A percentile compares a stretch with the other conserved stretches of the same genome.
Evolutionary conservation across 2,329 filamentous ascomycete species (phyloP).

Genomic region (Trichothecium sympodiale): DNA sequence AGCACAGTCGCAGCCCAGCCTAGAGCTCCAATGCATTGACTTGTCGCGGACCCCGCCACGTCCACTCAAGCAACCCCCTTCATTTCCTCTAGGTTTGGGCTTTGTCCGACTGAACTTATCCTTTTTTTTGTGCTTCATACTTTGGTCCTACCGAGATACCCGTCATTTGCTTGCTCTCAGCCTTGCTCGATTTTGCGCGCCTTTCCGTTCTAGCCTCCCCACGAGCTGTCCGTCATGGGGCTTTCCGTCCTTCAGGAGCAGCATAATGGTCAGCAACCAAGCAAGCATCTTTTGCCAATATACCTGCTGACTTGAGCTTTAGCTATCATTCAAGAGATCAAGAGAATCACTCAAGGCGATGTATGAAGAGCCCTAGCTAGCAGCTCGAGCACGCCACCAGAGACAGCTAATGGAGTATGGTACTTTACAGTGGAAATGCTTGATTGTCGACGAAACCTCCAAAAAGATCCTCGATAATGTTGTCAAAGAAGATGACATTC

Average conservation of each 20-base stretch:
- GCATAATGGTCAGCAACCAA: constrained; percentile 31
- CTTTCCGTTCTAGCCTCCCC: no score
- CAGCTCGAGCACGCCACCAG: not conserved
- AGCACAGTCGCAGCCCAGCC: no score
- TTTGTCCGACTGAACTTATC: no score
- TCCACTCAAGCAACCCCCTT: no score
- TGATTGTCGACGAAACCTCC: constrained; percentile 77
- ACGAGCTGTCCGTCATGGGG: constrained; percentile 52
- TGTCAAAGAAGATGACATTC: constrained; percentile 89
- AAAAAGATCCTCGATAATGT: constrained; percentile 83
- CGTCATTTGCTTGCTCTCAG: no score
- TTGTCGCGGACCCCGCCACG: no score
- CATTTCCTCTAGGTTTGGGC: no score
- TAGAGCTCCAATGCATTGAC: no score
- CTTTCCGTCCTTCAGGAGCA: constrained; percentile 78
- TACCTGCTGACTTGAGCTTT: constrained; percentile 9
- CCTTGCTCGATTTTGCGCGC: no score
- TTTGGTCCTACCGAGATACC: no score
- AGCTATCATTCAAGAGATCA: constrained; percentile 42
- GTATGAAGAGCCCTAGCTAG: constrained; percentile 35
- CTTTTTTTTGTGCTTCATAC: no score
- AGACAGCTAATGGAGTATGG: constrained; percentile 1
- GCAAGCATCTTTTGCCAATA: no score
- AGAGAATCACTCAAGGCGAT: constrained; percentile 69
- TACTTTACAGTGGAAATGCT: constrained; percentile 75